Base-by-base conservation (phyloP, 768 basidiomycete species). In the Fomitopsis pulvina region DNA sequence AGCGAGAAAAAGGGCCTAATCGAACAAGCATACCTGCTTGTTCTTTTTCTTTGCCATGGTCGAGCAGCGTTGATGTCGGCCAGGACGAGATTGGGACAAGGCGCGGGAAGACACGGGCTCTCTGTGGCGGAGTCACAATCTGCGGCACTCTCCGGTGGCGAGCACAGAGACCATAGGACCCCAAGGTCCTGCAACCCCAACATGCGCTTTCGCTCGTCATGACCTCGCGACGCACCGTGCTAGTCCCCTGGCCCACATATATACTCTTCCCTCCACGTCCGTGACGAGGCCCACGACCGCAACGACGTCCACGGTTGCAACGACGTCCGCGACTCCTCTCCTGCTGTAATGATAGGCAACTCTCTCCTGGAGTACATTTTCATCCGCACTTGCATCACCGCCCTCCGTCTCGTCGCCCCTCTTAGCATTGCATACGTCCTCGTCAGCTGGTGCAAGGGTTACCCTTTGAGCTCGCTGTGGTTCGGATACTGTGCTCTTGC, bases 31-130 rank as follows among this genome's bases (percentile, higher is more conserved):
- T 27, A 68, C 74, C 70, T 73, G 72, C 60, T 76, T 78, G 48
- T 64, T 77, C 71, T 78, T 78, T 65, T 78, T 78, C 64, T 78
- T 78, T 40, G 71, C 72, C 77, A 77, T 78, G 32, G 41, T 47
- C 14, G 30, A 41, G 27, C 37, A 24, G 30, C 26, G 43, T 27
- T 11, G 20, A 25, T 24, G 50, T 16, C 39, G 18, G 21, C 22
- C 28, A 20, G 28, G 34, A 32, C 44, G 37, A 42, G 24, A 43
- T 4, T 20, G 29, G 28, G 21, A 25, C 44, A 30, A 45, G 41
- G 44, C 29, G 40, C 6, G 45, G 32, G 45, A 29, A 39, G 12
- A 20, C 4, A 11, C n/a, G 40, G 42, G 38, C 16, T 38, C 40
- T 26, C 30, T 18, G 27, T 8, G 16, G 6, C 45, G 45, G 45